Base-by-base conservation (phyloP, 768 basidiomycete genomes). In the Pleurotus djamor region DNA sequence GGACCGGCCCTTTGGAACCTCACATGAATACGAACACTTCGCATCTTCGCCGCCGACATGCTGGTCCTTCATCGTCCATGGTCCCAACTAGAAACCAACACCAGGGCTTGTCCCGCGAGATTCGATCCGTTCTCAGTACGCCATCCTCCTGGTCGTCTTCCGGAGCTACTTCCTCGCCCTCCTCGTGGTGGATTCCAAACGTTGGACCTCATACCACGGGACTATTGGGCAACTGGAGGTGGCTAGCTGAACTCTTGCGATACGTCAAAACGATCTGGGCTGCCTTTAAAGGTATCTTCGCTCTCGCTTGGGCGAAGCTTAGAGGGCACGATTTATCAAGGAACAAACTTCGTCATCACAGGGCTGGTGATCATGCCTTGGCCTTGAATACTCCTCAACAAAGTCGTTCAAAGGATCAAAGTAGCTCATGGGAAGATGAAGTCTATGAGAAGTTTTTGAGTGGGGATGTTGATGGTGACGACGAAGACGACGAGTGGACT, bases 371-470 rank as follows among this genome's bases (percentile, higher is more conserved):
- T 9, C 72, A 65, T 2, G 69, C 68, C 4, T 71, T 66, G 28
- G 73, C 51, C 58, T 49, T 52, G 16, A 60, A 60, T 36, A 57
- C 16, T 17, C 38, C 35, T 28, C 16, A 5, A 35, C 52, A 35
- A 16, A 12, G 16, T 36, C 33, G 16, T 33, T n/a, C 14, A n/a
- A 66, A 72, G n/a, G 62, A 57, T 33, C 63, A 64, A 13, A 58
- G 51, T 14, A 61, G 63, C n/a, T 61, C 61, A 47, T 72, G 63
- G 21, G 76, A 78, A 4, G 71, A 66, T 32, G 76, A 78, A 38
- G 59, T 80, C 1, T 89, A 89, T 67, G 69, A 72, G 59, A 74
- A 81, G 35, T 90, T 91, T 64, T 71, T 89, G 61, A 75, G 79
- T 13, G 89, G 86, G 9, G 87, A 89, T 56, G 73, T 73, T 49